These are phyloP conservation scores for Phylloporus rhodoxanthus DNA, from an alignment of 768 basidiomycete genomes.

Conservation along the genomic window DNA sequence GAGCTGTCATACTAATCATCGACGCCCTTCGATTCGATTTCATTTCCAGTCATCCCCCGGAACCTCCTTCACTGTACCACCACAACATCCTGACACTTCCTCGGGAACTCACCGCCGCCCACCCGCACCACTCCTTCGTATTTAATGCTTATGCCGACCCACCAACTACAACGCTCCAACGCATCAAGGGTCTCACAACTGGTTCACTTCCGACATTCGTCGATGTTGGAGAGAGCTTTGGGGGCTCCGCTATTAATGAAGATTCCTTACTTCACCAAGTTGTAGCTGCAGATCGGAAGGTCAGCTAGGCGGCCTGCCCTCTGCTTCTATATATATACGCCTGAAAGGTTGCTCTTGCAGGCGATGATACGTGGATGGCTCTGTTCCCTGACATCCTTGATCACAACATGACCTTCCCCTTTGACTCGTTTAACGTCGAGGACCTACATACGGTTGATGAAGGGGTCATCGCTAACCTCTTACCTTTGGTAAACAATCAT, in stretches of 20 bases:
- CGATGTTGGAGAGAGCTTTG: conserved; percentile 91
- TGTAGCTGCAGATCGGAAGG: conserved; percentile 51
- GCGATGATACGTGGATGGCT: conserved; percentile 95
- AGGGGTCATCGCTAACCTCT: conserved; percentile 79
- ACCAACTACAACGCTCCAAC: conserved; percentile 90
- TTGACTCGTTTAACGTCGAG: conserved; percentile 97
- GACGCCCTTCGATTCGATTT: conserved; percentile 96
- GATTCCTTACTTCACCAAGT: conserved; percentile 84
- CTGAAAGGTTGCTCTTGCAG: conserved; percentile 77
- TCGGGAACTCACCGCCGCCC: conserved; percentile 52
- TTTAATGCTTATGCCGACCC: conserved; percentile 92
- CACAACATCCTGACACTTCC: conserved; percentile 84
- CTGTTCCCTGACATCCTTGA: conserved; percentile 77
- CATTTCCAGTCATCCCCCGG: conserved; percentile 57
- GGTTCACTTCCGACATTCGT: conserved; percentile 95
- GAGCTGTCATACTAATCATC: conserved; percentile 81
- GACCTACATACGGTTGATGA: conserved; percentile 94
- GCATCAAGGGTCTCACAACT: conserved; percentile 92
- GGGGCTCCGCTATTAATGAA: conserved; percentile 77
- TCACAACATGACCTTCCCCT: conserved; percentile 71
- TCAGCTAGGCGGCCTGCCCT: conserved; percentile 22
- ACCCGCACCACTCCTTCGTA: conserved; percentile 73
- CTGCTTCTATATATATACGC: neutral
- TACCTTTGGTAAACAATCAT: conserved; percentile 61
- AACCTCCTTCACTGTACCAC: conserved; percentile 59